These are phyloP conservation scores for Oryza officinalis DNA, from an alignment of 176 grass and related monocot species.

Conservation along the genomic window DNA sequence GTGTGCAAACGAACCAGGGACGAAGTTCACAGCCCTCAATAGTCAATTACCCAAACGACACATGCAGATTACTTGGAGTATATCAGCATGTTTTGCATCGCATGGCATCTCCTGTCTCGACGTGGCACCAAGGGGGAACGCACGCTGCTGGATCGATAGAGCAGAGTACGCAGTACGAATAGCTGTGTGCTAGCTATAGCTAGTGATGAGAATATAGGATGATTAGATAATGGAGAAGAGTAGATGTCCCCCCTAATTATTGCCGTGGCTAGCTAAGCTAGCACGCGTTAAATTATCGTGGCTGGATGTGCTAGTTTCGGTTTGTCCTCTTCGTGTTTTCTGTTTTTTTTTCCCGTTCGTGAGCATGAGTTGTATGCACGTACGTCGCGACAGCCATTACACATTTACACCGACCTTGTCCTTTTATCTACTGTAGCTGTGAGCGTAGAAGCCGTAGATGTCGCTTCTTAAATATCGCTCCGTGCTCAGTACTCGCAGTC, in stretches of 20 bases:
- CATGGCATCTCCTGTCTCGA: neutral
- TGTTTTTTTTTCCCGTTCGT: neutral
- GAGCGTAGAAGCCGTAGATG: neutral
- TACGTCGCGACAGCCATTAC: constrained; percentile 39
- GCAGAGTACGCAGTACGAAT: neutral
- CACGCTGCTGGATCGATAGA: neutral
- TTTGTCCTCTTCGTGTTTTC: neutral
- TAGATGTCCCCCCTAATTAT: neutral
- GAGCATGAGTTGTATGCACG: constrained; percentile 35
- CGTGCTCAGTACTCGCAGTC: neutral
- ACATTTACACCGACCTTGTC: constrained; percentile 30
- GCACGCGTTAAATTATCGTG: constrained; percentile 21
- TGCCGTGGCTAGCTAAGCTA: neutral
- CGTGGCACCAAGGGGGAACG: neutral
- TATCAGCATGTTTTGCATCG: neutral
- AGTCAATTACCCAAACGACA: constrained; percentile 1
- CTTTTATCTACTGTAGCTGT: neutral
- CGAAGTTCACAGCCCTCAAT: constrained; percentile 16
- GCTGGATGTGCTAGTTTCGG: neutral
- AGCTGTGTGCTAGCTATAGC: neutral
- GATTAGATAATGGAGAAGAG: neutral
- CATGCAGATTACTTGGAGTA: neutral
- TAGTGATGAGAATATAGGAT: constrained; percentile 16
- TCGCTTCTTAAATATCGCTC: neutral
- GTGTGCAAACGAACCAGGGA: constrained; percentile 18